Conservation (phyloP, 78 protist genomes). For the Planoprotostelium fungivorum region DNA sequence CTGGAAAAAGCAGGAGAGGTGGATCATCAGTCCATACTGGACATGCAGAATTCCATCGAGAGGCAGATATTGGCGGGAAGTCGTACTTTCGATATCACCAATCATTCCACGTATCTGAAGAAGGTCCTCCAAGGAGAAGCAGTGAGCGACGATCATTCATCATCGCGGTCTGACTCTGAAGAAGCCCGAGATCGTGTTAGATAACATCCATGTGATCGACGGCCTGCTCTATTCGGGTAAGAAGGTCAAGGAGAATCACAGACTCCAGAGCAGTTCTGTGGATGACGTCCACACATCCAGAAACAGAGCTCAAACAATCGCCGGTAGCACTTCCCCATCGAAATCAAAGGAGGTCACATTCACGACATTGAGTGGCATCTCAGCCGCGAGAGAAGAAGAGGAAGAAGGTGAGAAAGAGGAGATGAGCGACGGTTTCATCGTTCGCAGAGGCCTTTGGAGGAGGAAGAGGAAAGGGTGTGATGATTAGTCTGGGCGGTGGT, state of each 20-base stretch:
- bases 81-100: background rate
- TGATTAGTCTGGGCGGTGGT: background rate
- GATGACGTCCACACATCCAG: background rate
- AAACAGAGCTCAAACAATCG: background rate
- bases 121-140: background rate
- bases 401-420: background rate
- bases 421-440: background rate
- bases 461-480: background rate
- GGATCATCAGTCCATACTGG: background rate
- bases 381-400: background rate
- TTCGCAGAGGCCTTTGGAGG: background rate
- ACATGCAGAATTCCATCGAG: background rate
- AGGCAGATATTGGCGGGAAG: background rate
- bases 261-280: background rate
- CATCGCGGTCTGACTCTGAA: background rate
- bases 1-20: no score
- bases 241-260: background rate
- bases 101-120: background rate
- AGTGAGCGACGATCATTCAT: background rate
- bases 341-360: background rate
- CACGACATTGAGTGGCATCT: background rate
- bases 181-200: background rate
- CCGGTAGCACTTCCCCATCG: background rate
- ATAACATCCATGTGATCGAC: background rate
- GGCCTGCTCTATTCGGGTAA: background rate